A percentile compares a stretch with the other conserved stretches of the same genome.
phyloP scores from a whole-genome alignment of 176 grass and related monocot species.

The Saccharum spontaneum region DNA sequence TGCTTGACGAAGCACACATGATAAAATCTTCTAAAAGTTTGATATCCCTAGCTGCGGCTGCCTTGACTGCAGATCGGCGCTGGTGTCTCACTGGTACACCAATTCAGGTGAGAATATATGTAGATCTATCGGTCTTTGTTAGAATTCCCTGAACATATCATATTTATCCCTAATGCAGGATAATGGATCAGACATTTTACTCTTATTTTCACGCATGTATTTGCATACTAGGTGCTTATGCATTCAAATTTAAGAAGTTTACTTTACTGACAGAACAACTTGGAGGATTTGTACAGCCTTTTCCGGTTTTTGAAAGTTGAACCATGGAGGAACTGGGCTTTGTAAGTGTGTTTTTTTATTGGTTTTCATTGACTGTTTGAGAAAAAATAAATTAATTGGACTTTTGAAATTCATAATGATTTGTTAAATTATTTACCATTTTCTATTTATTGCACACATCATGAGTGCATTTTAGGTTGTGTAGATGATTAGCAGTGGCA shows the following conservation, averaged over 20 bases:
- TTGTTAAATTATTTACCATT: neutral
- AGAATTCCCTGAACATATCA: conserved; percentile 11
- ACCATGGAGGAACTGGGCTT: conserved; percentile 82
- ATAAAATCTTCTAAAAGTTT: conserved; percentile 93
- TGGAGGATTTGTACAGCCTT: conserved; percentile 98
- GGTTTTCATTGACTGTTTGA: conserved; percentile 1
- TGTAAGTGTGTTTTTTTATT: conserved; percentile 64
- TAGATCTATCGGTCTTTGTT: neutral
- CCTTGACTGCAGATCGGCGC: conserved; percentile 77
- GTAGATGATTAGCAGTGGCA: conserved; percentile 1
- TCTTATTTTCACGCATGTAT: conserved; percentile 27
- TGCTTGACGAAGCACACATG: conserved; percentile 92
- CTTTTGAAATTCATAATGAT: neutral
- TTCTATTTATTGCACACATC: neutral
- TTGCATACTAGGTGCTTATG: conserved; percentile 1
- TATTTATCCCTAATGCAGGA: conserved; percentile 8
- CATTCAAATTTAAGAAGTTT: conserved; percentile 35
- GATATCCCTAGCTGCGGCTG: conserved; percentile 72
- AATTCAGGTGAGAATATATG: conserved; percentile 69
- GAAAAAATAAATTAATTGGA: neutral
- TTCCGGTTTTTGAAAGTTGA: conserved; percentile 89
- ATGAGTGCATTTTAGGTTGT: neutral
- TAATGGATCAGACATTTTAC: neutral
- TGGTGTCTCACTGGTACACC: conserved; percentile 99
- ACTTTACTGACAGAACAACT: conserved; percentile 69